Conservation (phyloP, 768 basidiomycete species). For the Kwoniella sp. region DNA sequence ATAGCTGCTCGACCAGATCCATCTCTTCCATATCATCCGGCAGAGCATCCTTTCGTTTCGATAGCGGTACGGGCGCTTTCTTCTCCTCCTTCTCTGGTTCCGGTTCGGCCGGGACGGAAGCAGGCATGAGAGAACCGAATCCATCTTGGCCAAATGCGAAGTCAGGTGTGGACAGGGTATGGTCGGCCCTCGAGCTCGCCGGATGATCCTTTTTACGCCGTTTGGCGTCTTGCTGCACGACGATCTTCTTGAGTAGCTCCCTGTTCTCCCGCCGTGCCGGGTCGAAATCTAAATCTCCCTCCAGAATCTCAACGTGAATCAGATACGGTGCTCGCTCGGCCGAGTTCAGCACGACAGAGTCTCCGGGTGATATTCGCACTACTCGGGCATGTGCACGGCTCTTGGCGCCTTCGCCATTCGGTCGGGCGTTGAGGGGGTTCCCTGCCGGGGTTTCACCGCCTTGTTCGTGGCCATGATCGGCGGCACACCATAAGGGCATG, state of each 20-base stretch:
- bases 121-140: slow-evolving; percentile 35
- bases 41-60: slow-evolving; percentile 2
- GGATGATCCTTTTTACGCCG: slow-evolving; percentile 34
- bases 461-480: slow-evolving; percentile 51
- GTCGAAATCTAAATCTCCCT: slow-evolving; percentile 88
- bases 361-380: slow-evolving; percentile 93
- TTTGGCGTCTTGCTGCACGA: slow-evolving; percentile 51
- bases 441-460: slow-evolving; percentile 48
- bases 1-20: slow-evolving; percentile 93
- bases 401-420: slow-evolving; percentile 48
- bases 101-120: slow-evolving; percentile 12
- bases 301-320: slow-evolving; percentile 82
- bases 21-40: slow-evolving; percentile 73
- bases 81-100: background rate
- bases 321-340: slow-evolving; percentile 94
- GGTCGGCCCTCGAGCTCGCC: background rate
- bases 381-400: slow-evolving; percentile 80
- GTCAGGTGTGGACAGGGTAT: background rate
- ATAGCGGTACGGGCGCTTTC: background rate
- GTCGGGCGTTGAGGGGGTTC: slow-evolving; percentile 58
- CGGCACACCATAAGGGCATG: slow-evolving; percentile 53
- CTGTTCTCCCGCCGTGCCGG: slow-evolving; percentile 75
- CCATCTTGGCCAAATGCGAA: slow-evolving; percentile 17
- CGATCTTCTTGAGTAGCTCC: slow-evolving; percentile 64
- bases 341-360: slow-evolving; percentile 95